Percentiles rank a stretch among this genome's conserved stretches.
These are phyloP conservation scores for Carex pumila DNA, from an alignment of 176 grass and related monocot species.

Conservation along the genomic window DNA sequence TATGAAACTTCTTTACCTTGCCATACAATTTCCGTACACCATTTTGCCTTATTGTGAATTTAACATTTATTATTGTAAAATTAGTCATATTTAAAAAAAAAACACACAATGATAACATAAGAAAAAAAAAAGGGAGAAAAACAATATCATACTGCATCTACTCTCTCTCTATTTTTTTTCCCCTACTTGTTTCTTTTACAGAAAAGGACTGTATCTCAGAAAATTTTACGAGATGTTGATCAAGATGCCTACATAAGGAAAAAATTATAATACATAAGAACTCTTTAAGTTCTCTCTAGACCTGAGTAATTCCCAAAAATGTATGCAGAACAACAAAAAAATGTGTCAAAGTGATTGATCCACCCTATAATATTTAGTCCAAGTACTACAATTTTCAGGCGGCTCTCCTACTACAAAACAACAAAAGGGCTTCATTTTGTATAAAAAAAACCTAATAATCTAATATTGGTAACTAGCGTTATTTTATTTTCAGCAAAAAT, in stretches of 20 bases:
- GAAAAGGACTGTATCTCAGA: too few species aligned
- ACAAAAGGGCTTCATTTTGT: background rate
- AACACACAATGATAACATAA: too few species aligned
- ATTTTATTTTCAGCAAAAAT: background rate
- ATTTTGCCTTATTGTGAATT: background rate
- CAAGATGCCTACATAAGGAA: too few species aligned
- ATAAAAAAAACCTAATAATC: background rate
- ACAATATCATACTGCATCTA: too few species aligned
- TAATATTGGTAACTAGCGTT: background rate
- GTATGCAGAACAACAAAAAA: background rate
- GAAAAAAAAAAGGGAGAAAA: too few species aligned
- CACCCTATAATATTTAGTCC: background rate
- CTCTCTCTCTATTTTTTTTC: too few species aligned
- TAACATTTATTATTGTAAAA: too few species aligned
- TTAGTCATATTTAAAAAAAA: too few species aligned
- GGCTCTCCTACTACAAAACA: background rate
- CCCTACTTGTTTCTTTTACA: too few species aligned
- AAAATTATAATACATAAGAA: too few species aligned
- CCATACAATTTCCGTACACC: background rate
- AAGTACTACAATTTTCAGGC: background rate
- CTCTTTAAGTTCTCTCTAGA: too few species aligned
- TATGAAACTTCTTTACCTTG: background rate
- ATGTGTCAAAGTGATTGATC: background rate
- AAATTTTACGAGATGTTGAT: too few species aligned
- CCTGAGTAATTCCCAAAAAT: background rate